These are phyloP conservation scores for Chytriomyces sp. DNA, from an alignment of 192 early-diverging fungal species.

Conservation along the genomic window DNA sequence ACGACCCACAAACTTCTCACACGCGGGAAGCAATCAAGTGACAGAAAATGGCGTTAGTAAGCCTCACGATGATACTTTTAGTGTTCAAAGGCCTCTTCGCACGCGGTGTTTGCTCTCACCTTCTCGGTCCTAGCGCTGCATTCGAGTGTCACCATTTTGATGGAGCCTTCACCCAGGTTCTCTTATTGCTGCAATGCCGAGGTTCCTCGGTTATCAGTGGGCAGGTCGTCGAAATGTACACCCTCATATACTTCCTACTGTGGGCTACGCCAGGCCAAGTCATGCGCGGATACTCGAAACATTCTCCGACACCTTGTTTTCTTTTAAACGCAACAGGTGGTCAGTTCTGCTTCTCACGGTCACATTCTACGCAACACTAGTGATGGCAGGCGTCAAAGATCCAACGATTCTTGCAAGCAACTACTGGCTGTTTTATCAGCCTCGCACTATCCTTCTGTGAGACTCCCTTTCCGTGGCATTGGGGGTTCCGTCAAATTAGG, in stretches of 20 bases:
- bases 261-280: slow-evolving; percentile 2
- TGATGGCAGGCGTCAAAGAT: slow-evolving; percentile 2
- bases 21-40: too few relatives aligned
- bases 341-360: slow-evolving; percentile 1
- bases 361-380: not conserved
- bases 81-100: too few relatives aligned
- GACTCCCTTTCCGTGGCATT: not conserved
- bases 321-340: slow-evolving; percentile 19
- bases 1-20: too few relatives aligned
- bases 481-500: too few relatives aligned
- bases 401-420: slow-evolving; percentile 14
- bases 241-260: not conserved
- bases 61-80: too few relatives aligned
- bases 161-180: too few relatives aligned
- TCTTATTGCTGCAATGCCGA: too few relatives aligned
- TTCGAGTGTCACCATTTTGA: too few relatives aligned
- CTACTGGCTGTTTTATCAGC: slow-evolving; percentile 13
- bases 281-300: slow-evolving; percentile 5
- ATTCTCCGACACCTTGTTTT: slow-evolving; percentile 6
- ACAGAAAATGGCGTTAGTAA: too few relatives aligned
- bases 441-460: not conserved
- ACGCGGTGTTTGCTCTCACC: too few relatives aligned
- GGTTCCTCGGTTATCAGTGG: too few relatives aligned
- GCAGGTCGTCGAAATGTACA: slow-evolving; percentile 15
- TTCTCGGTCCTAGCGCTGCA: too few relatives aligned